Base-by-base conservation (phyloP, 2,329 filamentous ascomycete genomes). In the Verruconis gallopava region DNA sequence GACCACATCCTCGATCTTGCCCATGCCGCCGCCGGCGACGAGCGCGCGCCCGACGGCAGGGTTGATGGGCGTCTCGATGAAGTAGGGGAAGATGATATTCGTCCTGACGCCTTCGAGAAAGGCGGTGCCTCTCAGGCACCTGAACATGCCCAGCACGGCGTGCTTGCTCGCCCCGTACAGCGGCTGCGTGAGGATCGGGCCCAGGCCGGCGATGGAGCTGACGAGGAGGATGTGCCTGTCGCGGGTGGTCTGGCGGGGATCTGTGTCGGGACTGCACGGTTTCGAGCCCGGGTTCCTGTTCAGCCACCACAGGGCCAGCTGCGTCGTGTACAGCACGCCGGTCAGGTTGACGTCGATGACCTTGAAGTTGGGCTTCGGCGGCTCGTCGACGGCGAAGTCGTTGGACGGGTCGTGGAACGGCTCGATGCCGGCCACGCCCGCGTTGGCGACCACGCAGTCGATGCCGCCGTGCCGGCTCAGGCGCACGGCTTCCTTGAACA, bases 51-150 rank as follows among this genome's bases (percentile, higher is more conserved):
- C 74, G 1, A 49, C 43, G 1, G 58, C 45, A 1, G 66, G 58
- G 3, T 78, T 54, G 35, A 82, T 67, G n/a, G 75, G 72, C 12
- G 74, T 78, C 49, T 76, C 71, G 50, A 71, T 67, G 55, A 80
- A 82, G 57, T 81, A 82, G 0, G 79, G 79, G 44, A 69, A 71
- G n/a, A 83, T 55, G 51, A 81, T 64, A 53, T 82, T 83, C 45
- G 79, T 62, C 35, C 79, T 67, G 33, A 82, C 60, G 18, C 72
- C 72, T 33, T 66, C 58, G 5, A 57, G 48, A 42, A 66, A 64
- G 2, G 68, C 62, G 4, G 60, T 69, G 3, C 62, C 55, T 13
- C 77, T 66, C 36, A 83, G 59, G 4, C 67, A 64, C 34, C 78
- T 68, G 56, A 78, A 81, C 22, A 81, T 60, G 0, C 78, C 79